Evolutionary conservation across 257 asterid species (phyloP).

Genomic region (Anisodus acutangulus): DNA sequence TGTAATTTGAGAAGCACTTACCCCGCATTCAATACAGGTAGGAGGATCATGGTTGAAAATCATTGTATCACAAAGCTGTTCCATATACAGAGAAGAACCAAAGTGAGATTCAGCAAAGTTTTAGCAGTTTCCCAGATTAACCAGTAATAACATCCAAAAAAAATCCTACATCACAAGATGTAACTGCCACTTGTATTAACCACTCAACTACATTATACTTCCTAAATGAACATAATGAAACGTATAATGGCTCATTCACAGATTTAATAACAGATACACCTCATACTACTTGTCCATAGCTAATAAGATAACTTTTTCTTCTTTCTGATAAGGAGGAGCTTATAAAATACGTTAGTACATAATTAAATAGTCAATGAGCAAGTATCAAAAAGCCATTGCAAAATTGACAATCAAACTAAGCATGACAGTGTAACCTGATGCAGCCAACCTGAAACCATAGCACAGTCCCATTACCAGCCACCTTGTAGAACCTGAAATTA

Average conservation of each 20-base stretch:
- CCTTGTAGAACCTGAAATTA: constrained; percentile 80
- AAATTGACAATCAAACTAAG: constrained; percentile 22
- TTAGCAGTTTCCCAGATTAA: neutral
- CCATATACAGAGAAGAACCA: constrained; percentile 46
- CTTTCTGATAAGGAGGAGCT: neutral
- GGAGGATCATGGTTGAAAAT: constrained; percentile 96
- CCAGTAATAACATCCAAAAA: constrained; percentile 12
- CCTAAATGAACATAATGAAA: neutral
- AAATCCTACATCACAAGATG: neutral
- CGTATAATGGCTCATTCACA: constrained; percentile 12
- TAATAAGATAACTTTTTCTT: neutral
- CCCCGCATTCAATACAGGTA: constrained; percentile 76
- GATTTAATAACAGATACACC: neutral
- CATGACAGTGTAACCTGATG: constrained; percentile 68
- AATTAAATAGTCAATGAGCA: neutral
- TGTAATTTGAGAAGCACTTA: constrained; percentile 42
- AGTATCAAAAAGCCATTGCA: neutral
- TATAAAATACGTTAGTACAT: neutral
- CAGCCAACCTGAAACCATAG: constrained; percentile 98
- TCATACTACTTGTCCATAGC: neutral
- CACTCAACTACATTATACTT: neutral
- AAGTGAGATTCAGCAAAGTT: constrained; percentile 13
- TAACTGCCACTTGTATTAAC: neutral
- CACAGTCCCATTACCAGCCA: constrained; percentile 80
- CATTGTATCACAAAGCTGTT: constrained; percentile 91